Conservation (phyloP, 2,329 filamentous ascomycete genomes). For the Talaromyces sp. region DNA sequence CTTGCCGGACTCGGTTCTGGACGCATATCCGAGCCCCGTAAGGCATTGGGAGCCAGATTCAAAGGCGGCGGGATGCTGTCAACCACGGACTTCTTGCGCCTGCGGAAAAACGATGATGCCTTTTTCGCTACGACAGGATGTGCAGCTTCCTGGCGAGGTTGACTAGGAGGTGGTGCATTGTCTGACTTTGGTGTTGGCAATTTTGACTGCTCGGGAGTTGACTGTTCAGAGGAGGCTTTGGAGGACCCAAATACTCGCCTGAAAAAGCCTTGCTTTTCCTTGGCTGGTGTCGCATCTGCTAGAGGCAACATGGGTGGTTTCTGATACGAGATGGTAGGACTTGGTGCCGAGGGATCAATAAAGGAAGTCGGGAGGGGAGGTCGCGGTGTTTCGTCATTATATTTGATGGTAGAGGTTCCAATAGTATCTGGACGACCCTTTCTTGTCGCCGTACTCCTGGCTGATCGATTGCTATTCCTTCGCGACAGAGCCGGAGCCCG, state of each 20-base stretch:
- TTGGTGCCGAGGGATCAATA: slow-evolving; percentile 52
- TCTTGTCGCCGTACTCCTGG: slow-evolving; percentile 37
- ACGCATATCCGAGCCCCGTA: slow-evolving; percentile 36
- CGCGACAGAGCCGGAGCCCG: slow-evolving; percentile 38
- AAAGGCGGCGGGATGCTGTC: slow-evolving; percentile 64
- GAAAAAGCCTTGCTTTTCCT: slow-evolving; percentile 85
- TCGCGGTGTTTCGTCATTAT: slow-evolving; percentile 31
- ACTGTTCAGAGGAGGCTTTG: slow-evolving; percentile 42
- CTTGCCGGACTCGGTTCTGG: slow-evolving; percentile 64
- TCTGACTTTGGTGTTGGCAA: slow-evolving; percentile 9
- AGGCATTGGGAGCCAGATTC: slow-evolving; percentile 45
- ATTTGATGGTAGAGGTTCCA: slow-evolving; percentile 36
- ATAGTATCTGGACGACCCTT: slow-evolving; percentile 42
- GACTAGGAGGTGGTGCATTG: slow-evolving; percentile 27
- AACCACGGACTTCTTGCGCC: slow-evolving; percentile 83
- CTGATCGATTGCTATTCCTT: slow-evolving; percentile 46
- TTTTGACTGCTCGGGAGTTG: slow-evolving; percentile 20
- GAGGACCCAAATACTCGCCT: slow-evolving; percentile 83
- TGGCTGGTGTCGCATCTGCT: slow-evolving; percentile 49
- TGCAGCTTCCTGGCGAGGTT: slow-evolving; percentile 34
- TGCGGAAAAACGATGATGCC: slow-evolving; percentile 89
- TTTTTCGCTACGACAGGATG: slow-evolving; percentile 76
- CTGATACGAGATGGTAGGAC: slow-evolving; percentile 53
- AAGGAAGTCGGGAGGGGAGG: slow-evolving; percentile 43
- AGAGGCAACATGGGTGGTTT: slow-evolving; percentile 45